Conservation (phyloP, 768 basidiomycete genomes). For the Paxillus rubicundulus region DNA sequence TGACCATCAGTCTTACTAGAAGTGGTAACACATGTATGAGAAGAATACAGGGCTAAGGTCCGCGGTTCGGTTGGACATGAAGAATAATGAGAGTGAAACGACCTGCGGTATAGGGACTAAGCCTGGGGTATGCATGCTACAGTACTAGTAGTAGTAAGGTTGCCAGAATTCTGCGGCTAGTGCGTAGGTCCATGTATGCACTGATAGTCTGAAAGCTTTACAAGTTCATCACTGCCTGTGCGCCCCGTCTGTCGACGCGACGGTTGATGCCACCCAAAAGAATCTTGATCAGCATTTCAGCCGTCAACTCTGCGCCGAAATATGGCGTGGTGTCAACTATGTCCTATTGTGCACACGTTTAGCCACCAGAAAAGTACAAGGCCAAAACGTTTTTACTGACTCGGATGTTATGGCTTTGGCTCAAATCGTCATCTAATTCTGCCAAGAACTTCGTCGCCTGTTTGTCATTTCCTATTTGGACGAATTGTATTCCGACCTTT, state of each 20-base stretch:
- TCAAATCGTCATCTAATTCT: conserved; percentile 58
- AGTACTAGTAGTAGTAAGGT: neutral
- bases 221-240: conserved; percentile 19
- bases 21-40: conserved; percentile 19
- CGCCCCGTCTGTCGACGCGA: conserved; percentile 40
- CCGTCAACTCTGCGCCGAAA: conserved; percentile 39
- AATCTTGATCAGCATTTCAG: conserved; percentile 56
- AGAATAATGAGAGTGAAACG: no score
- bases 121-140: neutral
- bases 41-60: conserved; percentile 15
- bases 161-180: neutral
- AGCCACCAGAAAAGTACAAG: neutral
- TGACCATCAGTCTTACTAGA: no score
- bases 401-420: conserved; percentile 40
- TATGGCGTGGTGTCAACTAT: conserved; percentile 72
- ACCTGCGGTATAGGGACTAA: no score
- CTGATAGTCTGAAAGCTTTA: conserved; percentile 1
- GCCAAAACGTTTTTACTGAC: conserved; percentile 29
- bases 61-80: neutral
- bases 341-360: conserved; percentile 38
- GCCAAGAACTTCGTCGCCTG: conserved; percentile 43
- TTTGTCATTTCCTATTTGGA: conserved; percentile 59
- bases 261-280: conserved; percentile 67
- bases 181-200: no score
- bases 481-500: conserved; percentile 67